These are phyloP conservation scores for Ophiostoma populinum DNA, from an alignment of 2,329 filamentous ascomycete species.

Conservation along the genomic window DNA sequence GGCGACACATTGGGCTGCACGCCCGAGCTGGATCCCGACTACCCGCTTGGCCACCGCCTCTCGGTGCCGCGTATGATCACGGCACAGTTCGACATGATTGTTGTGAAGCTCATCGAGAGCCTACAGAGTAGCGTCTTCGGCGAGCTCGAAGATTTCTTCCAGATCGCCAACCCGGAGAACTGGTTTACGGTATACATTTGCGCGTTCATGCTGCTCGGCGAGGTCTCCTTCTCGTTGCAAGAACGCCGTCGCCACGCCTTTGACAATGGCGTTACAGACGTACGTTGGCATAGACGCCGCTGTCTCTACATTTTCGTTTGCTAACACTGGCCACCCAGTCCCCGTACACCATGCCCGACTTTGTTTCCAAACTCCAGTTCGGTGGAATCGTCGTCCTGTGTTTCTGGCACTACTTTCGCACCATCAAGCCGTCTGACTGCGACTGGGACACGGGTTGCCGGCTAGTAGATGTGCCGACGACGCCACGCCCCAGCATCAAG, in stretches of 20 bases:
- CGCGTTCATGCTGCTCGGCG: constrained; percentile 25
- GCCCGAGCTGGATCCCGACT: constrained; percentile 19
- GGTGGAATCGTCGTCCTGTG: constrained; percentile 28
- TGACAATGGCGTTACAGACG: constrained; percentile 16
- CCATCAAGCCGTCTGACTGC: constrained; percentile 17
- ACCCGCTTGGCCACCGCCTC: constrained; percentile 21
- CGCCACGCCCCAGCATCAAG: constrained; percentile 10
- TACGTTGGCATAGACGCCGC: not conserved
- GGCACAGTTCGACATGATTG: constrained; percentile 28
- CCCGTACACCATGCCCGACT: constrained; percentile 21
- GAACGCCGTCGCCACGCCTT: constrained; percentile 27
- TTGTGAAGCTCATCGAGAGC: constrained; percentile 20
- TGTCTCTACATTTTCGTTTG: not conserved
- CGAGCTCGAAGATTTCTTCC: constrained; percentile 20
- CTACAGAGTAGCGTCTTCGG: constrained; percentile 19
- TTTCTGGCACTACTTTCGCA: constrained; percentile 34
- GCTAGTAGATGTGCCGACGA: constrained; percentile 3
- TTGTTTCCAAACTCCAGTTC: constrained; percentile 27
- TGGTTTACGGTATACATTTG: constrained; percentile 23
- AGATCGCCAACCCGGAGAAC: constrained; percentile 16
- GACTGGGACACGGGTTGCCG: constrained; percentile 13
- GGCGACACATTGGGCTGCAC: constrained; percentile 23
- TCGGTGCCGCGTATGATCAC: constrained; percentile 27
- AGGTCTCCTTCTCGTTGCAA: constrained; percentile 22
- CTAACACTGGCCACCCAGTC: not conserved